Percentiles rank a stretch among this genome's conserved stretches.
Conservation (phyloP, 768 basidiomycete genomes). For the Boletus reticulatus region DNA sequence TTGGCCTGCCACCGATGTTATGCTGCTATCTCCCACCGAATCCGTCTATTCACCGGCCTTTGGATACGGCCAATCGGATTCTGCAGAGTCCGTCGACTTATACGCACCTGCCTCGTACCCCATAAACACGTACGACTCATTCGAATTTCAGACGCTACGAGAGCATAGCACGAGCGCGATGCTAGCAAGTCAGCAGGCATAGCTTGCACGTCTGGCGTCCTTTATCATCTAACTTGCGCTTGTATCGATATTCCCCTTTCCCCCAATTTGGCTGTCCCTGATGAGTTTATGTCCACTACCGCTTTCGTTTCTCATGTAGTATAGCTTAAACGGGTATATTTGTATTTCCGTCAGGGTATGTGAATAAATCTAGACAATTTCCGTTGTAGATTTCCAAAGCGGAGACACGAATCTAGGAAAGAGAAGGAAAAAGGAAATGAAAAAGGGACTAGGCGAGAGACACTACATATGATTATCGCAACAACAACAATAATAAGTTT, state of each 20-base stretch:
- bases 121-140: constrained; percentile 28
- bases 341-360: constrained; percentile 18
- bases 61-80: constrained; percentile 18
- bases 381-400: constrained; percentile 2
- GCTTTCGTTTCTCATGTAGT: constrained; percentile 15
- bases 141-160: constrained; percentile 33
- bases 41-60: constrained; percentile 15
- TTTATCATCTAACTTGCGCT: constrained; percentile 21
- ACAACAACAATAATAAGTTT: background rate
- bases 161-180: constrained; percentile 23
- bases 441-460: background rate
- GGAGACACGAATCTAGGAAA: background rate
- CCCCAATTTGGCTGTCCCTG: background rate
- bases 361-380: constrained; percentile 12
- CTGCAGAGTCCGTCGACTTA: constrained; percentile 20
- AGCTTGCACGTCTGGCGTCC: background rate
- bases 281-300: constrained; percentile 5
- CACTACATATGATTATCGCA: constrained; percentile 6
- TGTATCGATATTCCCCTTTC: constrained; percentile 28
- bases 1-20: constrained; percentile 6
- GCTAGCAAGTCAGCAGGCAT: constrained; percentile 23
- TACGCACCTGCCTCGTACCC: constrained; percentile 12
- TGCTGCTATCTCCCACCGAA: constrained; percentile 18
- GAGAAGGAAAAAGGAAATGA: background rate
- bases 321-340: constrained; percentile 18